Percentiles rank a stretch among this genome's conserved stretches.
Evolutionary conservation across 139 green algal species (phyloP).

Genomic region (Micromonas pusilla): DNA sequence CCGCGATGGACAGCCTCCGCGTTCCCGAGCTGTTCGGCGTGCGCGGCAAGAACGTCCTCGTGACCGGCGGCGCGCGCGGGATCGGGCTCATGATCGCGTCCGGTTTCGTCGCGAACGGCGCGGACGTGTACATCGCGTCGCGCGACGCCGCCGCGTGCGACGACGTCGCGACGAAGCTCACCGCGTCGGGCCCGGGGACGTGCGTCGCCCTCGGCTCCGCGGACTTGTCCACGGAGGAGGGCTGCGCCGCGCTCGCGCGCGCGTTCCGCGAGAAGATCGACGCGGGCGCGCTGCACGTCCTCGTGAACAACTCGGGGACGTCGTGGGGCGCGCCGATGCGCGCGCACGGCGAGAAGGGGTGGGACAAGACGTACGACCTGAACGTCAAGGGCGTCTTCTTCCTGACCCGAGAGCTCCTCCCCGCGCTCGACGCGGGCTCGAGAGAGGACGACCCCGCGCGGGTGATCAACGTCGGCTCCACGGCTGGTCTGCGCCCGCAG

Average conservation of each 20-base stretch:
- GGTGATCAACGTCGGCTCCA: slow-evolving; percentile 33
- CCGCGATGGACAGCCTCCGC: background rate
- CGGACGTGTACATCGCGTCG: background rate
- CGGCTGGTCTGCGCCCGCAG: slow-evolving; percentile 29
- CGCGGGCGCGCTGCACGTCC: slow-evolving; percentile 18
- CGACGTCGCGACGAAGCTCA: slow-evolving; percentile 1
- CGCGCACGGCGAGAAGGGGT: slow-evolving; percentile 19
- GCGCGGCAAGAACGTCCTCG: slow-evolving; percentile 14
- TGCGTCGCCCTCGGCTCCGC: slow-evolving; percentile 5
- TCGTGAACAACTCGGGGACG: slow-evolving; percentile 29
- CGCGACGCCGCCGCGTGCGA: background rate
- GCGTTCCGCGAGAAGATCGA: background rate
- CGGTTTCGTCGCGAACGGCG: slow-evolving; percentile 1
- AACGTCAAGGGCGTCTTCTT: slow-evolving; percentile 30
- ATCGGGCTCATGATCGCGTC: slow-evolving; percentile 28
- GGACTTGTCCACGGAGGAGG: slow-evolving; percentile 21
- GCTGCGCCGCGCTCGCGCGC: background rate
- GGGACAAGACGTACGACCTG: slow-evolving; percentile 10
- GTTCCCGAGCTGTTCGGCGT: slow-evolving; percentile 18
- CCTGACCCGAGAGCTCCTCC: background rate
- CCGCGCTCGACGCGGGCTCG: background rate
- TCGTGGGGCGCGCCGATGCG: slow-evolving; percentile 26
- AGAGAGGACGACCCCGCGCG: background rate
- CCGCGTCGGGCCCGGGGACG: slow-evolving; percentile 5
- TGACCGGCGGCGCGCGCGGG: slow-evolving; percentile 28